phyloP scores from a whole-genome alignment of 345 rosid species.

The Aethionema arabicum region DNA sequence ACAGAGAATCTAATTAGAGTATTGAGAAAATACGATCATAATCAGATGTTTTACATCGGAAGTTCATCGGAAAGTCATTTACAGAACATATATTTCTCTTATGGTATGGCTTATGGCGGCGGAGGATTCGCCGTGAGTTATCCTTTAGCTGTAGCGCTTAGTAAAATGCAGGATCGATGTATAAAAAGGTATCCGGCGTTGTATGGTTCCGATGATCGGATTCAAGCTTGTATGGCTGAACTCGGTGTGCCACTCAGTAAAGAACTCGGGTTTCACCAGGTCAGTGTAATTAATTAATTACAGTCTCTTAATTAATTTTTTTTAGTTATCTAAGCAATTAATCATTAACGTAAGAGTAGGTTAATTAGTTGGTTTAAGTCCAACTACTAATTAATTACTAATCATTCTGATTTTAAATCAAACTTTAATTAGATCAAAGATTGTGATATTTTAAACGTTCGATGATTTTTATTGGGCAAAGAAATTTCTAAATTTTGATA shows the following conservation, averaged over 20 bases:
- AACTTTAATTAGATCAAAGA: neutral
- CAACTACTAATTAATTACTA: too few relatives aligned
- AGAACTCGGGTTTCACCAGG: conserved; percentile 99
- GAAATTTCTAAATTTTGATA: too few relatives aligned
- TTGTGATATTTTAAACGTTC: neutral
- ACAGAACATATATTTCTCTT: conserved; percentile 92
- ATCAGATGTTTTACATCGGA: conserved; percentile 86
- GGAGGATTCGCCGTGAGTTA: conserved; percentile 97
- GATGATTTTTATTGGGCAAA: too few relatives aligned
- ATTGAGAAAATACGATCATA: conserved; percentile 77
- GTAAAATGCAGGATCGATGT: conserved; percentile 84
- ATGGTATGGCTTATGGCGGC: conserved; percentile 98
- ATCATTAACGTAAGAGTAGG: too few relatives aligned
- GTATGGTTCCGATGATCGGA: conserved; percentile 97
- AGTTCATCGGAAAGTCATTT: conserved; percentile 92
- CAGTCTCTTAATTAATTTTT: neutral
- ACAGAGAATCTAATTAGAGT: conserved; percentile 78
- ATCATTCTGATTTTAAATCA: too few relatives aligned
- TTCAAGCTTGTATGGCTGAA: conserved; percentile 99
- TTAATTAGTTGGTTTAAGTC: too few relatives aligned
- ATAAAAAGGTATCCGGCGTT: conserved; percentile 87
- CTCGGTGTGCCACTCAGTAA: conserved; percentile 99
- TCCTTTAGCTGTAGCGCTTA: conserved; percentile 80
- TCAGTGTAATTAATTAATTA: conserved; percentile 31
- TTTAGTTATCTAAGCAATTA: too few relatives aligned